These are phyloP conservation scores for Fagopyrum tataricum DNA, from an alignment of 148 eudicot species.

Conservation along the genomic window DNA sequence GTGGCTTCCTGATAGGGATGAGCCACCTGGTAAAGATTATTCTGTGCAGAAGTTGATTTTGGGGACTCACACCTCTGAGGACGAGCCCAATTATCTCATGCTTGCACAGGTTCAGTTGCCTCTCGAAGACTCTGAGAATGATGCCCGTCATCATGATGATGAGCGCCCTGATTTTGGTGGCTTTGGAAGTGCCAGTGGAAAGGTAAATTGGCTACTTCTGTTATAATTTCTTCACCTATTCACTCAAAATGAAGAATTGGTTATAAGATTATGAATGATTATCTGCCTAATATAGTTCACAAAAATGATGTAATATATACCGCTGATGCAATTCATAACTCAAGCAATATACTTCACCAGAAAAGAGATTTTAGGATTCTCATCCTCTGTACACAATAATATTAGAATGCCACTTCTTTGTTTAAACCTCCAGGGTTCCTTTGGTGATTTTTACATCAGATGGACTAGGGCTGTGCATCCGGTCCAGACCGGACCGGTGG, in stretches of 20 bases:
- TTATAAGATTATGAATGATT: background rate
- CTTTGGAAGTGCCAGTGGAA: conserved; percentile 67
- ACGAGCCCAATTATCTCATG: conserved; percentile 83
- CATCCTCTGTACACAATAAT: background rate
- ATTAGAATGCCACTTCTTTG: background rate
- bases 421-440: background rate
- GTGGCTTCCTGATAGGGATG: conserved; percentile 75
- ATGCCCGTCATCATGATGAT: conserved; percentile 64
- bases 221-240: background rate
- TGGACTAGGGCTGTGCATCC: too few relatives aligned
- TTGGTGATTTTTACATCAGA: background rate
- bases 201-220: conserved; percentile 32
- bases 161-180: conserved; percentile 63
- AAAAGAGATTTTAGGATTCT: background rate
- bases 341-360: background rate
- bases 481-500: too few relatives aligned
- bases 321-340: background rate
- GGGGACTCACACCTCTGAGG: conserved; percentile 81
- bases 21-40: conserved; percentile 85
- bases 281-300: background rate
- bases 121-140: conserved; percentile 68
- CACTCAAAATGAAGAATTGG: background rate
- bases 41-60: conserved; percentile 84
- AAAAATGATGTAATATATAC: background rate
- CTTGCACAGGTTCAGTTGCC: conserved; percentile 90